phyloP scores from a whole-genome alignment of 331 rosid species.

The Malus hybrid region DNA sequence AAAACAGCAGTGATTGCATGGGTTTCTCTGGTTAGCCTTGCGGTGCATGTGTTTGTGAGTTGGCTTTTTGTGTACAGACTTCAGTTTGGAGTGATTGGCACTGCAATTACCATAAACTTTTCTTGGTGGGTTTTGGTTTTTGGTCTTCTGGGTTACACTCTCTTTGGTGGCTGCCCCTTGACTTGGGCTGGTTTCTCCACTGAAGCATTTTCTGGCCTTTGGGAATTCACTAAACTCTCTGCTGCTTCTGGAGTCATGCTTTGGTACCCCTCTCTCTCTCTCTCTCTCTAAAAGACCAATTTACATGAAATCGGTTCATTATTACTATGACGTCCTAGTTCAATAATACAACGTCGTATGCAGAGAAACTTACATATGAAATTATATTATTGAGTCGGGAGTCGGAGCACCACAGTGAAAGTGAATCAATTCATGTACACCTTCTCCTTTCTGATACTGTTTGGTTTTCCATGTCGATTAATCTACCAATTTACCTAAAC shows the following conservation, averaged over 20 bases:
- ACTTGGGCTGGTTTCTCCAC: conserved; percentile 67
- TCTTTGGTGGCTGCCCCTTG: conserved; percentile 53
- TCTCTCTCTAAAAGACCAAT: too few species aligned
- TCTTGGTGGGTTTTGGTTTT: conserved; percentile 54
- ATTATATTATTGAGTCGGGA: too few species aligned
- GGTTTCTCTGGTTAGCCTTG: conserved; percentile 23
- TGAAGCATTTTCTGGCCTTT: conserved; percentile 60
- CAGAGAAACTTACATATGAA: too few species aligned
- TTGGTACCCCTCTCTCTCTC: conserved; percentile 25
- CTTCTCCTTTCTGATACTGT: too few species aligned
- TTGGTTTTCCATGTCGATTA: background rate
- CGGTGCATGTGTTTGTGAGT: conserved; percentile 21
- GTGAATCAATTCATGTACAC: too few species aligned
- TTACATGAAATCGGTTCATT: too few species aligned
- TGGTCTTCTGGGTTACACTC: conserved; percentile 31
- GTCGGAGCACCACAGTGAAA: too few species aligned
- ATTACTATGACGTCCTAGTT: too few species aligned
- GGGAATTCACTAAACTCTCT: conserved; percentile 63
- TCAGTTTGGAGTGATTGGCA: conserved; percentile 43
- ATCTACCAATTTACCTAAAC: background rate
- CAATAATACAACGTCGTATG: too few species aligned
- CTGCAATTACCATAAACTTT: conserved; percentile 34
- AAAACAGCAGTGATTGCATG: conserved; percentile 31
- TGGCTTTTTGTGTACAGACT: conserved; percentile 48
- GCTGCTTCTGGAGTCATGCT: conserved; percentile 70